phyloP scores from a whole-genome alignment of 306 rosid species.

The Psophocarpus tetragonolobus region DNA sequence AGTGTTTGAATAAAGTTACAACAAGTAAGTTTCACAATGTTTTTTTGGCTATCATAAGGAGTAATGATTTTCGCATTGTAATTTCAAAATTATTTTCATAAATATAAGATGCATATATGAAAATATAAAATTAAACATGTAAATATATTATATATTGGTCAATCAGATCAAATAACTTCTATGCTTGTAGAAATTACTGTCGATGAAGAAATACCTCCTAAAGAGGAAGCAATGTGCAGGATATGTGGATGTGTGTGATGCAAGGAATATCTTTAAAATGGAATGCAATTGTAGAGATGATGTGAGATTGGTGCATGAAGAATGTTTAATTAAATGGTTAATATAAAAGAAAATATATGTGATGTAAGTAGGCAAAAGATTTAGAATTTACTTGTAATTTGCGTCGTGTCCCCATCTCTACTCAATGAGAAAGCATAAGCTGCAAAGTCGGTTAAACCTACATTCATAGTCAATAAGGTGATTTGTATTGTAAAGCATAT shows the following conservation, averaged over 20 bases:
- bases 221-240: constrained; percentile 98
- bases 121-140: no score
- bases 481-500: constrained; percentile 21
- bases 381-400: constrained; percentile 90
- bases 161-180: constrained; percentile 77
- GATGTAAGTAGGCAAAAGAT: constrained; percentile 88
- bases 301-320: constrained; percentile 83
- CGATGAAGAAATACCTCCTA: constrained; percentile 98
- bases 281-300: constrained; percentile 98
- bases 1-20: no score
- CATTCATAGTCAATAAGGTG: constrained; percentile 73
- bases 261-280: constrained; percentile 90
- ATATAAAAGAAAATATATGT: constrained; percentile 75
- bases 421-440: constrained; percentile 49
- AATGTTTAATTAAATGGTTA: constrained; percentile 88
- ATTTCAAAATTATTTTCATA: no score
- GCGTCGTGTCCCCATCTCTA: constrained; percentile 68
- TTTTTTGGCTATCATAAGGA: no score
- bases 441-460: constrained; percentile 46
- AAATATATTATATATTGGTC: no score
- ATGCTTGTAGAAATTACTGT: constrained; percentile 54
- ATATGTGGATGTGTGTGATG: constrained; percentile 87
- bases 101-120: no score
- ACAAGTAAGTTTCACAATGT: no score
- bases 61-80: no score